Percentiles rank a stretch among this genome's conserved stretches.
These are phyloP conservation scores for Rhizomucor miehei DNA, from an alignment of 371 early-diverging fungal genomes.

Conservation along the genomic window DNA sequence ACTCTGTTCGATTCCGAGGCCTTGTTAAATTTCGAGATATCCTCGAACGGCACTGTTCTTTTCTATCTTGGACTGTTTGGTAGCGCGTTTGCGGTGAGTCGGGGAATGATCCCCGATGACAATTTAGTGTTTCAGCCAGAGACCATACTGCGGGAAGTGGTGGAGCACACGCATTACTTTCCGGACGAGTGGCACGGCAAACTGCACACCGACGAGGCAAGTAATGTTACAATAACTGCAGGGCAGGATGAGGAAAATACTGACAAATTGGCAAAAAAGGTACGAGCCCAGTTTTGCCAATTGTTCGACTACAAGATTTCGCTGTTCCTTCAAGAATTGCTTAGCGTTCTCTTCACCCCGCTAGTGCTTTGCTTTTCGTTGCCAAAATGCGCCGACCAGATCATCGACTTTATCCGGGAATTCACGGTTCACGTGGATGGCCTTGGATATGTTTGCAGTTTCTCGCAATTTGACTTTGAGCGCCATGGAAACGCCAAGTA, in stretches of 20 bases:
- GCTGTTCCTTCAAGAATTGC: conserved; percentile 79
- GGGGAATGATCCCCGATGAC: conserved; percentile 86
- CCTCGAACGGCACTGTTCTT: conserved; percentile 79
- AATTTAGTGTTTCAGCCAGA: conserved; percentile 82
- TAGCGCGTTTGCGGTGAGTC: conserved; percentile 74
- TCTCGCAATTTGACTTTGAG: conserved; percentile 90
- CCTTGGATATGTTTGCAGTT: conserved; percentile 93
- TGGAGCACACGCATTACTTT: conserved; percentile 88
- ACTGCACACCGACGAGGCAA: conserved; percentile 80
- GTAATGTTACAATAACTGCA: background rate
- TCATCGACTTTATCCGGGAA: conserved; percentile 93
- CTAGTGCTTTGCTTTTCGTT: conserved; percentile 80
- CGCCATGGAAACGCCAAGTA: conserved; percentile 83
- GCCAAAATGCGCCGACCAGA: conserved; percentile 72
- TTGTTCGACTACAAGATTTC: conserved; percentile 81
- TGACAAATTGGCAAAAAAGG: conserved; percentile 34
- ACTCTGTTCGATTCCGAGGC: conserved; percentile 87
- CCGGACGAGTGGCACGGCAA: conserved; percentile 84
- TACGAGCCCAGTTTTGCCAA: conserved; percentile 75
- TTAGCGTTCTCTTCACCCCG: conserved; percentile 84
- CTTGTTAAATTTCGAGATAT: conserved; percentile 85
- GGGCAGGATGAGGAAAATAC: background rate
- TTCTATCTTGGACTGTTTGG: conserved; percentile 93
- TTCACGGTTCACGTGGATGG: conserved; percentile 89
- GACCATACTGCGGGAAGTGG: conserved; percentile 65